phyloP scores from a whole-genome alignment of 495 filamentous ascomycete species.

The Acidiella bohemica region DNA sequence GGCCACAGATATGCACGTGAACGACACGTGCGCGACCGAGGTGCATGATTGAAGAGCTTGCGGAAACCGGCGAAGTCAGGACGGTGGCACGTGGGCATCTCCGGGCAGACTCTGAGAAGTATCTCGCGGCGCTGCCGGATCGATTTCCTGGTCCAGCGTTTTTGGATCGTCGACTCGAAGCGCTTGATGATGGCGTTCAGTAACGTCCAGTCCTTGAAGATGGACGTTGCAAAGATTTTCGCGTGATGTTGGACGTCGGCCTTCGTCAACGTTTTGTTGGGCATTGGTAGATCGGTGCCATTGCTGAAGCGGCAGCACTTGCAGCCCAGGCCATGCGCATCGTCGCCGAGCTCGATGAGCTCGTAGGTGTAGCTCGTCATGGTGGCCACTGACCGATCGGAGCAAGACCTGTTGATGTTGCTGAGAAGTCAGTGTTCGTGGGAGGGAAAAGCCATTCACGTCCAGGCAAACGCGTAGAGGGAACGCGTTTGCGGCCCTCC shows the following conservation, averaged over 20 bases:
- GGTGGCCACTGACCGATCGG: background rate
- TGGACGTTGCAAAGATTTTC: background rate
- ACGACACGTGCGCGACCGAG: slow-evolving; percentile 13
- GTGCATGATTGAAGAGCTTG: slow-evolving; percentile 14
- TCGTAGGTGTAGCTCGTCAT: slow-evolving; percentile 9
- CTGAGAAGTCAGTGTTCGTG: no score
- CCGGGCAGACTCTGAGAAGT: slow-evolving; percentile 32
- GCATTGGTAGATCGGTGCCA: slow-evolving; percentile 1
- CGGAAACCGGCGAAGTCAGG: slow-evolving; percentile 38
- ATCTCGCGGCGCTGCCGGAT: slow-evolving; percentile 29
- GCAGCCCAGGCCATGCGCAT: slow-evolving; percentile 4
- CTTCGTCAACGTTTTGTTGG: no score
- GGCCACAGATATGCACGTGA: slow-evolving; percentile 37
- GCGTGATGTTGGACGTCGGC: background rate
- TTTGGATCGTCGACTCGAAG: slow-evolving; percentile 23
- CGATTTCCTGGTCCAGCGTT: slow-evolving; percentile 38
- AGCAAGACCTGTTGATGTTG: background rate
- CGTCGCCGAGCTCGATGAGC: slow-evolving; percentile 6
- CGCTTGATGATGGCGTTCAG: background rate
- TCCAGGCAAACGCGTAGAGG: no score
- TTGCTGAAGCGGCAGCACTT: slow-evolving; percentile 6
- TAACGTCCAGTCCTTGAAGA: background rate
- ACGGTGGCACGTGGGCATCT: slow-evolving; percentile 36
- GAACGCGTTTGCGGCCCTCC: no score
- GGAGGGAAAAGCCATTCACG: no score